Evolutionary conservation across 1,139 yeast species (phyloP).

Genomic region (Geotrichum histeridarum): DNA sequence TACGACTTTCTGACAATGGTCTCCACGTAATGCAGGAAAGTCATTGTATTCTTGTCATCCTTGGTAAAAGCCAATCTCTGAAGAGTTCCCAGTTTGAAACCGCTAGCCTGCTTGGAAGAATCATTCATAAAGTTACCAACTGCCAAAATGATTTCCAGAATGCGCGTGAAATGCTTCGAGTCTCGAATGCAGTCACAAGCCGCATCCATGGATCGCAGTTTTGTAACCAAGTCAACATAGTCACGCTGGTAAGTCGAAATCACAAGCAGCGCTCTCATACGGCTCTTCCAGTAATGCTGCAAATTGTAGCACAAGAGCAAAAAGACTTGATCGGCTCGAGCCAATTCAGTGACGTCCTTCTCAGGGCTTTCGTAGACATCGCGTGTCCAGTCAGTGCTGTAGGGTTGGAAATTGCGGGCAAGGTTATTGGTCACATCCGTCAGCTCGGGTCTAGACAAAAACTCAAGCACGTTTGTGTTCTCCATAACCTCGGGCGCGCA

Average conservation of each 20-base stretch:
- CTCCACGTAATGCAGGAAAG: slow-evolving; percentile 84
- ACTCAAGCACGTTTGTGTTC: slow-evolving; percentile 72
- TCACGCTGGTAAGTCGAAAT: slow-evolving; percentile 68
- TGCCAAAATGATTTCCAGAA: slow-evolving; percentile 70
- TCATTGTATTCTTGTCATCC: slow-evolving; percentile 71
- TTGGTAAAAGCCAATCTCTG: slow-evolving; percentile 82
- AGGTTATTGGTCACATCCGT: slow-evolving; percentile 65
- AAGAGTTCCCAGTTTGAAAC: slow-evolving; percentile 77
- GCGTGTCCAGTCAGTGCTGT: slow-evolving; percentile 49
- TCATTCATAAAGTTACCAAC: slow-evolving; percentile 96
- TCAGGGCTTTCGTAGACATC: slow-evolving; percentile 37
- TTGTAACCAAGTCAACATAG: slow-evolving; percentile 57
- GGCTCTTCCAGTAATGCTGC: slow-evolving; percentile 76
- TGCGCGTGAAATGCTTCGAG: slow-evolving; percentile 60
- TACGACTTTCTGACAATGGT: slow-evolving; percentile 68
- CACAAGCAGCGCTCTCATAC: slow-evolving; percentile 73
- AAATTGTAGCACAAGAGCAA: slow-evolving; percentile 73
- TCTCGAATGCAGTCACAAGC: slow-evolving; percentile 59
- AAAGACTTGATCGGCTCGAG: slow-evolving; percentile 75
- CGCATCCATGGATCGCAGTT: slow-evolving; percentile 59
- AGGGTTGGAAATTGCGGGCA: slow-evolving; percentile 66
- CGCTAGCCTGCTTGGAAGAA: slow-evolving; percentile 68
- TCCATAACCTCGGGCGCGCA: slow-evolving; percentile 69
- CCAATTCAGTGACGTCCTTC: slow-evolving; percentile 58
- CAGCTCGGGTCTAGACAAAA: slow-evolving; percentile 68